Evolutionary conservation across 805 yeast genomes (phyloP).

Genomic region (Kazachstania taianensis): DNA sequence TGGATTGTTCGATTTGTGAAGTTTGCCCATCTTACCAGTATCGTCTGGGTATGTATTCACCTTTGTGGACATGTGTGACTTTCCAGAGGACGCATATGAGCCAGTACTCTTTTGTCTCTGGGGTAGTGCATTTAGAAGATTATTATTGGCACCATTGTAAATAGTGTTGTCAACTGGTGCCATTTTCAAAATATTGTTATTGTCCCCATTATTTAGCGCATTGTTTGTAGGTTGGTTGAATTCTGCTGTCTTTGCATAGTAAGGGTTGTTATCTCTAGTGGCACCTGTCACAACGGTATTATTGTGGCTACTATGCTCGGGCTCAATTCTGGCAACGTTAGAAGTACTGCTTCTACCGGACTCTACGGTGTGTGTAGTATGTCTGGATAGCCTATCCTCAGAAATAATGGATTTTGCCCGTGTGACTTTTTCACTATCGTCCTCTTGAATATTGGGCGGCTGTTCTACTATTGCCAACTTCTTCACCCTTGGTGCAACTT

Average conservation of each 20-base stretch:
- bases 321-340: slow-evolving; percentile 1
- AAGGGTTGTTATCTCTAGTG: neutral
- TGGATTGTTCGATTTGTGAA: slow-evolving; percentile 28
- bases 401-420: slow-evolving; percentile 5
- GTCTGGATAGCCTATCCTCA: slow-evolving; percentile 5
- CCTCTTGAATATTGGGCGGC: too few relatives aligned
- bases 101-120: slow-evolving; percentile 18
- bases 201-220: neutral
- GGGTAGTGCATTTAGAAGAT: slow-evolving; percentile 1
- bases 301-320: neutral
- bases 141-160: too few relatives aligned
- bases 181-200: neutral
- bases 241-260: neutral
- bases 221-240: neutral
- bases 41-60: neutral
- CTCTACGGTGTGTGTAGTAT: slow-evolving; percentile 2
- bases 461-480: neutral
- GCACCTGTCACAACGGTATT: neutral
- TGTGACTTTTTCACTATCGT: neutral
- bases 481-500: slow-evolving; percentile 17
- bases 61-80: neutral
- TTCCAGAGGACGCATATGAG: slow-evolving; percentile 12
- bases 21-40: slow-evolving; percentile 11
- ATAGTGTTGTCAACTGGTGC: neutral
- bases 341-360: slow-evolving; percentile 3